phyloP scores from a whole-genome alignment of 768 basidiomycete species.

The Psilocybe tampanensis region DNA sequence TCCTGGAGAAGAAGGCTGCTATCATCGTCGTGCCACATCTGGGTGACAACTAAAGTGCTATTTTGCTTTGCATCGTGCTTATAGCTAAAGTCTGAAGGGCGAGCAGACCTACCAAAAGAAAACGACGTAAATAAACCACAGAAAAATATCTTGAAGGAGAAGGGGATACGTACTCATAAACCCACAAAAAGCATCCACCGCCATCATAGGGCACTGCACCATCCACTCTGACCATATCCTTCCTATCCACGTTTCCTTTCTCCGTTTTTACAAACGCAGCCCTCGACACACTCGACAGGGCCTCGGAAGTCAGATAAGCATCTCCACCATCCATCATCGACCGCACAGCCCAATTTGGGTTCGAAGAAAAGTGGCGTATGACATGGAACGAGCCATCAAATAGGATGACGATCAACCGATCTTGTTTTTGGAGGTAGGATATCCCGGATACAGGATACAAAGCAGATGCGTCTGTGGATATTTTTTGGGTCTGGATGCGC shows the following conservation, averaged over 20 bases:
- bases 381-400: constrained; percentile 74
- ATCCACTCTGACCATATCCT: constrained; percentile 61
- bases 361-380: constrained; percentile 49
- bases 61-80: constrained; percentile 57
- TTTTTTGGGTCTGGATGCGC: constrained; percentile 44
- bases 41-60: constrained; percentile 56
- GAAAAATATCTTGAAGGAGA: neutral
- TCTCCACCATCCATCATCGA: constrained; percentile 7
- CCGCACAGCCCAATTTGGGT: constrained; percentile 41
- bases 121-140: neutral
- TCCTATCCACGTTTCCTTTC: constrained; percentile 36
- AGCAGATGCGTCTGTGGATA: constrained; percentile 60
- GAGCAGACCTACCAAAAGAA: constrained; percentile 45
- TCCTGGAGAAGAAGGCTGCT: constrained; percentile 35
- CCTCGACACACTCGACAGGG: constrained; percentile 53
- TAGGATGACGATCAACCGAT: constrained; percentile 59
- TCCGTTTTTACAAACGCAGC: constrained; percentile 52
- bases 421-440: constrained; percentile 48
- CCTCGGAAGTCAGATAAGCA: constrained; percentile 35
- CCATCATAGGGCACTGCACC: constrained; percentile 64
- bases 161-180: constrained; percentile 67
- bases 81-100: constrained; percentile 79
- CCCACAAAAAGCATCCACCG: constrained; percentile 59
- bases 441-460: constrained; percentile 64
- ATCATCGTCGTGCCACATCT: constrained; percentile 49